Percentiles rank a stretch among this genome's conserved stretches.
phyloP scores from a whole-genome alignment of 768 basidiomycete species.

The Chalciporus piperatus region DNA sequence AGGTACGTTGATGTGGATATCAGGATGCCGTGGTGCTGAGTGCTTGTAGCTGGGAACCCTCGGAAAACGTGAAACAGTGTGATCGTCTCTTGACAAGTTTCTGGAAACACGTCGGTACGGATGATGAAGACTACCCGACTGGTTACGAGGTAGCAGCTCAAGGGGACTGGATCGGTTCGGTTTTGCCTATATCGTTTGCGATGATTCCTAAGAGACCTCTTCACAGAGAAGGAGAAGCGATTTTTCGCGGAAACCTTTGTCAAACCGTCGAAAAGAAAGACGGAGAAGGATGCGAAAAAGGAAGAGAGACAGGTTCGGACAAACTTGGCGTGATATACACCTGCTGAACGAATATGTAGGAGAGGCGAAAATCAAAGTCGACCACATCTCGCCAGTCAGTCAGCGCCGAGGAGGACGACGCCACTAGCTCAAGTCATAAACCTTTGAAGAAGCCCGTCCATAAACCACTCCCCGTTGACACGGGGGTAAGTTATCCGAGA shows the following conservation, averaged over 20 bases:
- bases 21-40: background rate
- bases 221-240: slow-evolving; percentile 39
- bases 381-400: slow-evolving; percentile 5
- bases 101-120: slow-evolving; percentile 57
- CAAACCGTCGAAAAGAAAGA: slow-evolving; percentile 16
- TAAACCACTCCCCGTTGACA: slow-evolving; percentile 1
- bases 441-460: slow-evolving; percentile 1
- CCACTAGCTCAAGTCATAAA: slow-evolving; percentile 7
- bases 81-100: slow-evolving; percentile 60
- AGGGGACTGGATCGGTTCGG: slow-evolving; percentile 57
- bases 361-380: slow-evolving; percentile 15
- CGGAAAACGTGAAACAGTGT: slow-evolving; percentile 55
- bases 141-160: slow-evolving; percentile 45
- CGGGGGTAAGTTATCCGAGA: slow-evolving; percentile 12
- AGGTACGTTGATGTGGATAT: slow-evolving; percentile 38
- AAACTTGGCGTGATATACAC: background rate
- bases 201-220: background rate
- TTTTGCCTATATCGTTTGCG: background rate
- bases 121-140: slow-evolving; percentile 51
- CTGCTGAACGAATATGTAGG: slow-evolving; percentile 10
- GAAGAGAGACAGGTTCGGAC: slow-evolving; percentile 18
- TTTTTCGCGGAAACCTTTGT: slow-evolving; percentile 32
- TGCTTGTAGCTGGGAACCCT: slow-evolving; percentile 64
- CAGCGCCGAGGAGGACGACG: slow-evolving; percentile 8
- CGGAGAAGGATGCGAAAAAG: slow-evolving; percentile 14